Base-by-base conservation (phyloP, 805 yeast species). In the Dipodascopsis tothii region DNA sequence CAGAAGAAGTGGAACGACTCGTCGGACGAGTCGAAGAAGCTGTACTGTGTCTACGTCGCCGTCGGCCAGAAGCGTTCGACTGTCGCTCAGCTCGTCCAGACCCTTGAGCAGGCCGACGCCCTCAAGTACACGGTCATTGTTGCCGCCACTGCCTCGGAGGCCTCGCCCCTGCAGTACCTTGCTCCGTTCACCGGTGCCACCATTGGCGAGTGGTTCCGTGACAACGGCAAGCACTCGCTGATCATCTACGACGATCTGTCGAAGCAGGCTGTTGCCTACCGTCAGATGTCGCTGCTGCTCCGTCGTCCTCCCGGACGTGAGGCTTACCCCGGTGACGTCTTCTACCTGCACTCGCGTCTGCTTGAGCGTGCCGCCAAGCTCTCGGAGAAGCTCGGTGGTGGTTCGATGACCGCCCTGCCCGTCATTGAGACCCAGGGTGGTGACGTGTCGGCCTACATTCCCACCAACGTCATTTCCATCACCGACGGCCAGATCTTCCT, bases 161-260 rank as follows among this genome's bases (percentile, higher is more conserved):
- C 98, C 62, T 98, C 99, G 71, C 99, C 98, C 71, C 79, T 92
- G 73, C 99, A 92, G 80, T 92, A 87, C 79, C 75, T 92, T 70
- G 97, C 99, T 77, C 99, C 99, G 71, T 92, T 92, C 95, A 86
- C 98, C 62, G 99, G 88, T 60, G 83, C 95, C 70, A 95, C 99
- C 66, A 88, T 92, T 70, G 96, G 97, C 77, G 99, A 92, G 78
- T 92, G 98, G 98, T 92, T 92, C 94, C 86, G 98, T 81, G 99
- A 92, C 80, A 92, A 90, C 73, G 96, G 95, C 69, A 84, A 73
- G 71, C 97, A 92, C 74, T 94, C 97, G 62, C 77, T 90, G 75
- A 92, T 90, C 72, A 75, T 86, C 81, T 90, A 77, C 75, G 97
- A 90, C 72, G 97, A 90, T 74, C 81, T 90, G 75, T 90, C 97